A percentile compares a stretch with the other conserved stretches of the same genome.
Conservation (phyloP, 257 asterid genomes). For the Salvia rosmarinus region DNA sequence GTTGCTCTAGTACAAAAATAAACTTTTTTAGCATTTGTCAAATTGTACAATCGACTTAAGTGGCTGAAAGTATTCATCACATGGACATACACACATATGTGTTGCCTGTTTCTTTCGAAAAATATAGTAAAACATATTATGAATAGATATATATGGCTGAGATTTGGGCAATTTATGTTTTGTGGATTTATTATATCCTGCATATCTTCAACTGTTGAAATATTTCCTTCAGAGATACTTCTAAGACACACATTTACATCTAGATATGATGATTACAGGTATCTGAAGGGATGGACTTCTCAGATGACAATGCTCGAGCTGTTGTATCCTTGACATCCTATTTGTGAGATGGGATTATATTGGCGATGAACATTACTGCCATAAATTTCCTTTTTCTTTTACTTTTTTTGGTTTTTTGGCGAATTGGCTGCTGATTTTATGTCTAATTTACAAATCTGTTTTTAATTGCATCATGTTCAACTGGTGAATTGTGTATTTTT, state of each 20-base stretch:
- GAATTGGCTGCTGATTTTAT: conserved; percentile 22
- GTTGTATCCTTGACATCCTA: conserved; percentile 78
- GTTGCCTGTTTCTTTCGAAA: not conserved
- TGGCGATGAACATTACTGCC: conserved; percentile 20
- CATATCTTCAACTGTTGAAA: too few species aligned
- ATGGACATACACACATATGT: not conserved
- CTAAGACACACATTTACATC: conserved; percentile 5
- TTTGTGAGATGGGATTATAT: conserved; percentile 28
- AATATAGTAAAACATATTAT: not conserved
- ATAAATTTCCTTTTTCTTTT: too few species aligned
- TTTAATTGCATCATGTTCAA: conserved; percentile 18
- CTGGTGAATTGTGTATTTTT: too few species aligned
- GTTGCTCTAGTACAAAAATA: not conserved
- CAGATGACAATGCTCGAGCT: conserved; percentile 94
- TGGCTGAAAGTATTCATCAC: not conserved
- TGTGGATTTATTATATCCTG: conserved; percentile 11
- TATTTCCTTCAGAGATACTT: too few species aligned
- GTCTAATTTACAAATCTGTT: not conserved
- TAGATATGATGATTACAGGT: conserved; percentile 56
- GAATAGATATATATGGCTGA: not conserved
- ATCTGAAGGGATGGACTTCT: conserved; percentile 98
- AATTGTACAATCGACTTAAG: not conserved
- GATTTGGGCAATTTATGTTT: conserved; percentile 6
- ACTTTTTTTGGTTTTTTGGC: not conserved
- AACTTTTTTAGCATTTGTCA: not conserved